A percentile compares a stretch with the other conserved stretches of the same genome.
Conservation (phyloP, 2,329 filamentous ascomycete genomes). For the Fusarium cicatricum region DNA sequence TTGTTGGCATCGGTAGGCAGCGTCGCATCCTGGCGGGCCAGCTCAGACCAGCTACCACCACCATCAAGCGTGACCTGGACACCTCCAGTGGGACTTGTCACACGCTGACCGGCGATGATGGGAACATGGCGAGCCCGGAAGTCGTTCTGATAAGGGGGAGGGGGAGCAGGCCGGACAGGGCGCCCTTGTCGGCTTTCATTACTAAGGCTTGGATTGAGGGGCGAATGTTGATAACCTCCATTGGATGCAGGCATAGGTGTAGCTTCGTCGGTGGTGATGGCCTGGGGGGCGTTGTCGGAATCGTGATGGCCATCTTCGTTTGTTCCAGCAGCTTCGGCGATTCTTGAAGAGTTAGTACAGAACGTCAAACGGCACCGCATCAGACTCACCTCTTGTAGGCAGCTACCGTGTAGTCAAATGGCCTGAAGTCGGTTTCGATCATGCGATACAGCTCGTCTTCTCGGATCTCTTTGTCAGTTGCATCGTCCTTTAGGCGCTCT, state of each 20-base stretch:
- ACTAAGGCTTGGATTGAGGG: slow-evolving; percentile 38
- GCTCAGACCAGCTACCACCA: slow-evolving; percentile 87
- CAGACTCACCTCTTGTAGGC: slow-evolving; percentile 75
- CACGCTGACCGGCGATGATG: slow-evolving; percentile 70
- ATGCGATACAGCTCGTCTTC: slow-evolving; percentile 93
- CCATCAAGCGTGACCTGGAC: slow-evolving; percentile 92
- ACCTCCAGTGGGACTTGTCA: slow-evolving; percentile 81
- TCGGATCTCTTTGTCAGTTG: slow-evolving; percentile 91
- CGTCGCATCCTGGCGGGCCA: slow-evolving; percentile 84
- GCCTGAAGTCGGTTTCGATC: slow-evolving; percentile 93
- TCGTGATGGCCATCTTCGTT: slow-evolving; percentile 22
- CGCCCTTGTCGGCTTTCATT: slow-evolving; percentile 40
- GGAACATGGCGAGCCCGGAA: slow-evolving; percentile 58
- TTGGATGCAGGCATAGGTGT: slow-evolving; percentile 50
- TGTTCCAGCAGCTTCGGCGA: slow-evolving; percentile 45
- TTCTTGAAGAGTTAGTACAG: slow-evolving; percentile 45
- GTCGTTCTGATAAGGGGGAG: slow-evolving; percentile 58
- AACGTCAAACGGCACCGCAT: no score
- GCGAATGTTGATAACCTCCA: slow-evolving; percentile 37
- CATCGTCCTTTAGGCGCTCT: slow-evolving; percentile 90
- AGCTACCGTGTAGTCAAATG: slow-evolving; percentile 92
- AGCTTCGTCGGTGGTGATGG: slow-evolving; percentile 61
- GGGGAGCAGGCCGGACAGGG: slow-evolving; percentile 45
- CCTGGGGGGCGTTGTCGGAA: slow-evolving; percentile 49
- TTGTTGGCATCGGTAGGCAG: slow-evolving; percentile 72